Conservation (phyloP, 1,284 basidiomycete species). For the Ceratobasidium sp. region DNA sequence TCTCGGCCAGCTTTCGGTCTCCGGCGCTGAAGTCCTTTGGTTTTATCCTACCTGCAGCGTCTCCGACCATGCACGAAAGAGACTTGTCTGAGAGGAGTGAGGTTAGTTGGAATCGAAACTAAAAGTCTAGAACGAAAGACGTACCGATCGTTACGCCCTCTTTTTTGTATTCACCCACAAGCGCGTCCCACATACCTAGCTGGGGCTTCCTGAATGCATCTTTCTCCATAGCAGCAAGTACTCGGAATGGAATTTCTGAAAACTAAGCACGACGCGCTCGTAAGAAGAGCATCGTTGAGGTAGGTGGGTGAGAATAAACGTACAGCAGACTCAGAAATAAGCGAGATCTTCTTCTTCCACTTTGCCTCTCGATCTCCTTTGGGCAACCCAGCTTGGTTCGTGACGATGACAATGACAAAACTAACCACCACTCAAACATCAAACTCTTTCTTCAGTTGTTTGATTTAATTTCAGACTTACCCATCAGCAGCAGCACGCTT, state of each 20-base stretch:
- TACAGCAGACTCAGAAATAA: slow-evolving; percentile 73
- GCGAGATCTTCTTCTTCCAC: slow-evolving; percentile 82
- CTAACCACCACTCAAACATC: slow-evolving; percentile 57
- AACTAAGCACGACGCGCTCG: slow-evolving; percentile 63
- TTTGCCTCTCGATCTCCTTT: slow-evolving; percentile 60
- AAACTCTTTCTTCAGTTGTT: neutral
- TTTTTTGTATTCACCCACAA: slow-evolving; percentile 71
- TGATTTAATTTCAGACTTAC: slow-evolving; percentile 59
- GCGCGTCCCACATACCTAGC: slow-evolving; percentile 85
- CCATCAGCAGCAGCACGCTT: slow-evolving; percentile 72
- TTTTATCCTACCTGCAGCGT: slow-evolving; percentile 81
- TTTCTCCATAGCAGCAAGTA: slow-evolving; percentile 81
- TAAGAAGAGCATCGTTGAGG: slow-evolving; percentile 1
- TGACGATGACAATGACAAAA: slow-evolving; percentile 80
- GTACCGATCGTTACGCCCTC: slow-evolving; percentile 76
- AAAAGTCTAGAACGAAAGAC: slow-evolving; percentile 47
- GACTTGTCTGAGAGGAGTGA: slow-evolving; percentile 30
- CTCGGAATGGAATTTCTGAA: slow-evolving; percentile 78
- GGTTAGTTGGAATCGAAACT: neutral
- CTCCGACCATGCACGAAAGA: slow-evolving; percentile 86
- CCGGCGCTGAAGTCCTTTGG: slow-evolving; percentile 78
- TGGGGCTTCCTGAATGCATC: slow-evolving; percentile 91
- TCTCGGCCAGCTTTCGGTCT: slow-evolving; percentile 88
- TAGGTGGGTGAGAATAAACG: slow-evolving; percentile 1
- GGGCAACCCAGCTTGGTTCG: slow-evolving; percentile 76